These are phyloP conservation scores for Casaregolazyma suthepensis DNA, from an alignment of 1,139 yeast species.

Conservation along the genomic window DNA sequence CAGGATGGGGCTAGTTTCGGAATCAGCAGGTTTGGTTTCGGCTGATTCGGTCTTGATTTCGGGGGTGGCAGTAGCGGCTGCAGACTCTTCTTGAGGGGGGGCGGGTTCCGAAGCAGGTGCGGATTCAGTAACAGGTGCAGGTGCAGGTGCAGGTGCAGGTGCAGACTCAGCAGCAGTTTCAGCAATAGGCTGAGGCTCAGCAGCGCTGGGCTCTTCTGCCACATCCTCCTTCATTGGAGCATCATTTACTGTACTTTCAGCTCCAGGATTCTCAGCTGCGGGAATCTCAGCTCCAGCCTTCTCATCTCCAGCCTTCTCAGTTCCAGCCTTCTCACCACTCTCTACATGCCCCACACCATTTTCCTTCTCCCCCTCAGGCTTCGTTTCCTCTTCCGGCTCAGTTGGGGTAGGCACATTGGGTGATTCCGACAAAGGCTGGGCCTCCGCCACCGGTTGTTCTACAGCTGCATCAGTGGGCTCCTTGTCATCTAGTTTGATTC, in stretches of 20 bases:
- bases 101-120: not conserved
- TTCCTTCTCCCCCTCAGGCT: slow-evolving; percentile 8
- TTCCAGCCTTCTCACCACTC: not conserved
- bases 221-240: too few species aligned
- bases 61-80: not conserved
- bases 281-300: not conserved
- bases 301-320: not conserved
- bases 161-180: slow-evolving; percentile 6
- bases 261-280: not conserved
- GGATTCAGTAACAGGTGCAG: slow-evolving; percentile 17
- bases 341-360: slow-evolving; percentile 3
- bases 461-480: not conserved
- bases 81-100: not conserved
- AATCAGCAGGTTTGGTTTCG: not conserved
- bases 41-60: not conserved
- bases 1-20: slow-evolving; percentile 11
- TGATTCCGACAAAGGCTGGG: slow-evolving; percentile 2
- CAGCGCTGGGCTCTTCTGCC: too few species aligned
- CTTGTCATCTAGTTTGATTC: slow-evolving; percentile 8
- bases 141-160: slow-evolving; percentile 1
- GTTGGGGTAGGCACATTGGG: slow-evolving; percentile 7
- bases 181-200: not conserved
- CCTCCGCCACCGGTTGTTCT: not conserved
- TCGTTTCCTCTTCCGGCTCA: slow-evolving; percentile 6
- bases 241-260: too few species aligned